Base-by-base conservation (phyloP, 164 flowering plant genomes). In the Nelumbo lutea region DNA sequence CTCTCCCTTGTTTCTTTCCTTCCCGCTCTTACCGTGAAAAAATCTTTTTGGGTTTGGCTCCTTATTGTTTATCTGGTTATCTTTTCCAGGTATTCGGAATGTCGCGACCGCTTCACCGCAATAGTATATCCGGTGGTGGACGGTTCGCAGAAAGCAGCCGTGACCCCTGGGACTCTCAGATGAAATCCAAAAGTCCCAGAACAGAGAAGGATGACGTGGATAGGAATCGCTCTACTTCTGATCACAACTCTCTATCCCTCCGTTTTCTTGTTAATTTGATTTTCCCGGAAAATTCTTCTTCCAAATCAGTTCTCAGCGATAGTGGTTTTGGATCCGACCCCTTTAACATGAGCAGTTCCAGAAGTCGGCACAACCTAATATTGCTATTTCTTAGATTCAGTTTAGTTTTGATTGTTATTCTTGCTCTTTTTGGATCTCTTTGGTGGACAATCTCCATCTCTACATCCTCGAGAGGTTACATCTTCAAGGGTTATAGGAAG, bases 361-460 rank as follows among this genome's bases (percentile, higher is more conserved):
- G 91, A 79, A 85, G 73, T 68, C 80, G 89, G 72, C 88, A 83
- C 38, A 85, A 79, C 67, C 72, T 82, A 13, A 68, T 73, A 43
- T 39, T 88, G 81, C 65, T 77, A 2, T 64, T 93, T 45, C 74
- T 96, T 66, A 90, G 78, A 72, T 70, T 79, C 41, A 81, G 95
- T 82, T 82, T 96, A 72, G 78, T 86, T 61, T 47, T 85, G 50
- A 81, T 91, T 60, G 82, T 88, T 27, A 63, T 91, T 75, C 79
- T 87, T 73, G 96, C 99, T 61, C 77, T 96, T 70, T 79, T 81
- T 68, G 91, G 93, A 43, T 93, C 98, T 5, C 83, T 91, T 66
- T 91, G 90, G 96, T 96, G 98, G 99, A 84, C 96, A 5, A 66
- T 96, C 15, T 83, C 91, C 53, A 87, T 93, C 63, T 84, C 96